Conservation (phyloP, 2,329 filamentous ascomycete genomes). For the Byssochlamys sp. region DNA sequence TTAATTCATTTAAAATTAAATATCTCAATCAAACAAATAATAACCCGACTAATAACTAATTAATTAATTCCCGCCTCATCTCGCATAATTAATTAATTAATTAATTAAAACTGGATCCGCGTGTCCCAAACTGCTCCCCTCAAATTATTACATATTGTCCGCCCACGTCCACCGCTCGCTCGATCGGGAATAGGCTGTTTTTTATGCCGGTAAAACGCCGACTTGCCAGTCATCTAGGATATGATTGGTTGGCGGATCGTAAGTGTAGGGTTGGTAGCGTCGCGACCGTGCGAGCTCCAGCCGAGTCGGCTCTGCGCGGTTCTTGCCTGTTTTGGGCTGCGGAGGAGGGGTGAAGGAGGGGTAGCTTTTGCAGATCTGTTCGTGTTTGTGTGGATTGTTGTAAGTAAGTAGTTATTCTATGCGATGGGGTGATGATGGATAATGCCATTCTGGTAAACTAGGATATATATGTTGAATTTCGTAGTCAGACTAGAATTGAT, state of each 20-base stretch:
- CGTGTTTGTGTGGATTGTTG: too few relatives aligned
- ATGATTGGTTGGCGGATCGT: too few relatives aligned
- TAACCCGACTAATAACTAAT: too few relatives aligned
- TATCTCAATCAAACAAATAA: too few relatives aligned
- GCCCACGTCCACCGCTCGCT: background rate
- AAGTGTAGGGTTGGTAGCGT: background rate
- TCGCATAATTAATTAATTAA: background rate
- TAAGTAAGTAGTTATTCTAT: too few relatives aligned
- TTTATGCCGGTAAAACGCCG: background rate
- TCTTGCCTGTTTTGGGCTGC: background rate
- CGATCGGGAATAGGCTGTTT: background rate
- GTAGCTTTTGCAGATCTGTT: background rate
- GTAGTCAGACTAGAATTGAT: background rate
- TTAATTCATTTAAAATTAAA: too few relatives aligned
- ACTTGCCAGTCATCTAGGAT: too few relatives aligned
- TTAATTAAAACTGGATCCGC: background rate
- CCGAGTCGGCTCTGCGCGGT: background rate
- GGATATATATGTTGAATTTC: background rate
- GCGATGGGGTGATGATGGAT: too few relatives aligned
- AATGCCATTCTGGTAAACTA: too few relatives aligned
- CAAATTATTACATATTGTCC: background rate
- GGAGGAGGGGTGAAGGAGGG: background rate
- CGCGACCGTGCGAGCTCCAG: background rate
- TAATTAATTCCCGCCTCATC: too few relatives aligned
- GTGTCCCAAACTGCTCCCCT: too few relatives aligned